These are phyloP conservation scores for Euphrasia confusa DNA, from an alignment of 257 asterid genomes.

Conservation along the genomic window DNA sequence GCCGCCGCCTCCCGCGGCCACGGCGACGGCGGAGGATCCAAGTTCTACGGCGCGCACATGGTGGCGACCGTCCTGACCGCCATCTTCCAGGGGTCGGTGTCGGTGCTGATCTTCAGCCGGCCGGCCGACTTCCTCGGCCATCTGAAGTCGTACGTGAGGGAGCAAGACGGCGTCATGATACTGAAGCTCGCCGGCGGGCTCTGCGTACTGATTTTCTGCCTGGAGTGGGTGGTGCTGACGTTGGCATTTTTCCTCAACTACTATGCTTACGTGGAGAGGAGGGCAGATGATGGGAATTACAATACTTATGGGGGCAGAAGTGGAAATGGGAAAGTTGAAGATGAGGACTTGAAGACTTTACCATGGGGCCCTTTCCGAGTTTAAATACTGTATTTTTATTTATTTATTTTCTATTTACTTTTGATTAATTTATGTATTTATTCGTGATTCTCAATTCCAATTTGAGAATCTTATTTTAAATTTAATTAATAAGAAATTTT, in stretches of 20 bases:
- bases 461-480: no score
- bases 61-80: conserved; percentile 79
- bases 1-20: conserved; percentile 65
- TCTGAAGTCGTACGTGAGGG: conserved; percentile 75
- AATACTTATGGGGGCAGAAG: conserved; percentile 31
- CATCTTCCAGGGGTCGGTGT: conserved; percentile 81
- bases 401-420: neutral
- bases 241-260: conserved; percentile 75
- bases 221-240: conserved; percentile 83
- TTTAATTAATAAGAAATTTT: no score
- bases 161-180: conserved; percentile 67
- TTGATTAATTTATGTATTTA: neutral
- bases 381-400: no score
- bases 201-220: conserved; percentile 56
- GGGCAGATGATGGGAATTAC: conserved; percentile 14
- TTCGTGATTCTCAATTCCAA: no score
- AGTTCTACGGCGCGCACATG: conserved; percentile 83
- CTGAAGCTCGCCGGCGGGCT: conserved; percentile 73
- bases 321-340: conserved; percentile 53
- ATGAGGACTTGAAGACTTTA: conserved; percentile 60
- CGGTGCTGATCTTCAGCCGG: conserved; percentile 69
- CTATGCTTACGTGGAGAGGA: conserved; percentile 55
- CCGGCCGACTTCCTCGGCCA: conserved; percentile 58
- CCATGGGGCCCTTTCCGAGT: conserved; percentile 66
- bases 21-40: no score